These are phyloP conservation scores for Tetradesmus obliquus DNA, from an alignment of 139 green algal species.

Conservation along the genomic window DNA sequence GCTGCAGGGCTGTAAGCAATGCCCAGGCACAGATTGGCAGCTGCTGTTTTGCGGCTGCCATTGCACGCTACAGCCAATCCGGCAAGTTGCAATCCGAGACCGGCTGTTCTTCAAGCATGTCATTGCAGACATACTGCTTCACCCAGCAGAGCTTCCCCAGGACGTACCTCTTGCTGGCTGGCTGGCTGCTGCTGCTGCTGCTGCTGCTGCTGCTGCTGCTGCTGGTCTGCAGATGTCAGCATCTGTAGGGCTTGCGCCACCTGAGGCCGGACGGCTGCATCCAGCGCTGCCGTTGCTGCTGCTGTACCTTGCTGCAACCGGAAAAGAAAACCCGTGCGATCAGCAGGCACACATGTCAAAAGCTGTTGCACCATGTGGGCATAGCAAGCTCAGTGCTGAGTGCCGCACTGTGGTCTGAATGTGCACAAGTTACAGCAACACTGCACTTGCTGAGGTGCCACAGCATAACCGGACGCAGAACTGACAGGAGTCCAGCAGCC, in stretches of 20 bases:
- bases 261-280: not conserved
- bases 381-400: no score
- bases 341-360: not conserved
- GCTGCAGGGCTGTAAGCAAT: not conserved
- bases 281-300: not conserved
- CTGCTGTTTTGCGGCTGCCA: not conserved
- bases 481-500: no score
- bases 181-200: no score
- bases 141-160: not conserved
- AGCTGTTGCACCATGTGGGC: no score
- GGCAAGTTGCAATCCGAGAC: not conserved
- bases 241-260: not conserved
- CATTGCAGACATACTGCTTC: not conserved
- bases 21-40: not conserved
- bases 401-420: no score
- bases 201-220: constrained; percentile 12
- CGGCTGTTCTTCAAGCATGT: not conserved
- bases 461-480: no score
- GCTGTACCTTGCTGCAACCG: not conserved
- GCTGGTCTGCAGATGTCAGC: not conserved
- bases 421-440: no score
- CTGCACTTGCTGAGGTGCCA: no score
- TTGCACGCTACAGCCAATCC: not conserved
- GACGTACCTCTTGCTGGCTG: not conserved
- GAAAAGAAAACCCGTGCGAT: not conserved